Conservation (phyloP, 192 early-diverging fungal species). For the Piromyces finnis region DNA sequence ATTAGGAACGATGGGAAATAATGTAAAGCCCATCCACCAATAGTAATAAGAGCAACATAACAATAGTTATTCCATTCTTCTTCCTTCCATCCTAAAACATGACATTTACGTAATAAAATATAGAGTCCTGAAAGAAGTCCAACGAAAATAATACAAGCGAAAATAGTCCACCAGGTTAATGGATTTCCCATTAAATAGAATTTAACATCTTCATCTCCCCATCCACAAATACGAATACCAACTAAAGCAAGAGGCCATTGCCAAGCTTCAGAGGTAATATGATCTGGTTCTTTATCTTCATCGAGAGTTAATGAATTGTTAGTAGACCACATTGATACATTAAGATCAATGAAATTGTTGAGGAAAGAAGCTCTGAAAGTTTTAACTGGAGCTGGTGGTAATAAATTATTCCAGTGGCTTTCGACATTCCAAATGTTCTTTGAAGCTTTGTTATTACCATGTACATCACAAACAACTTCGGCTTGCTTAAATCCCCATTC, state of each 20-base stretch:
- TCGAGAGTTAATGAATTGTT: constrained; percentile 92
- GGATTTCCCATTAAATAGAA: constrained; percentile 90
- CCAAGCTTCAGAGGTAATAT: constrained; percentile 53
- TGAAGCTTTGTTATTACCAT: constrained; percentile 18
- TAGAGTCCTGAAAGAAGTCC: constrained; percentile 21
- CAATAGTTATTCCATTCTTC: constrained; percentile 52
- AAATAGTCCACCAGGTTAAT: constrained; percentile 71
- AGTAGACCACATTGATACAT: constrained; percentile 86
- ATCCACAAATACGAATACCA: constrained; percentile 86
- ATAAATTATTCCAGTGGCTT: constrained; percentile 53
- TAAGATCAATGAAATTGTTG: constrained; percentile 72
- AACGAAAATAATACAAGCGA: constrained; percentile 29
- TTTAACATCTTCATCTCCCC: constrained; percentile 70
- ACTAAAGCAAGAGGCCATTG: constrained; percentile 79
- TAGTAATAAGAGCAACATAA: constrained; percentile 49
- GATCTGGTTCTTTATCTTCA: constrained; percentile 71
- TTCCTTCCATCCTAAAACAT: not conserved
- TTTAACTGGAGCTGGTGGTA: constrained; percentile 45
- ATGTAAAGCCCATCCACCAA: constrained; percentile 83
- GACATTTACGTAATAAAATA: not conserved
- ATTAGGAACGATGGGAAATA: constrained; percentile 89
- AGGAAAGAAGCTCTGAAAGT: constrained; percentile 59
- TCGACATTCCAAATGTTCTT: constrained; percentile 89
- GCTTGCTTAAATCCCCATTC: constrained; percentile 94
- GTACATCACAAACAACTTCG: constrained; percentile 75